Evolutionary conservation across 2,329 filamentous ascomycete species (phyloP), one percentile per base, ranked within the genome.

Genomic region (Zymoseptoria passerinii): DNA sequence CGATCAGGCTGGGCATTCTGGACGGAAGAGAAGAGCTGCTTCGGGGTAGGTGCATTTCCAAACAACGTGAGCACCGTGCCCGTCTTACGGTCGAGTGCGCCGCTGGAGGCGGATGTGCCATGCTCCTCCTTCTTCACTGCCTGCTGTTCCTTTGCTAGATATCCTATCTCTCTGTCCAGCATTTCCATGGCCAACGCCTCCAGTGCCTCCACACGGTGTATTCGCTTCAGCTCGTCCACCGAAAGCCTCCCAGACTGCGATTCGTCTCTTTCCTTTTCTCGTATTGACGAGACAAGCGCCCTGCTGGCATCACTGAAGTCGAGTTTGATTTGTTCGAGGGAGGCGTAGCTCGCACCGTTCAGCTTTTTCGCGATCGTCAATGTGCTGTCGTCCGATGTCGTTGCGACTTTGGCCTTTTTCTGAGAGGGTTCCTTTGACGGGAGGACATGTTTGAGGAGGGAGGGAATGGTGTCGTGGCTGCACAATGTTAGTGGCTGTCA

Each of bases 11-110:
- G 28, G 9, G 63, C 48, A 56, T 65, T 60, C 63, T 88, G 89
- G 53, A 96, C 77, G 72, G 92, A 95, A 3, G 92, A 95, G 71
- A 94, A 96, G 3, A 96, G 78, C 60, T 92, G 88, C 65, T 85
- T 87, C 40, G 88, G 81, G 51, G 85, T 84, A 1, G 86, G 84
- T 48, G 88, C 88, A 65, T 85, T 88, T 56, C 89, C 90, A 65
- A 85, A 86, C 1, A 95, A 77, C 0, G 89, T 92, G 58, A 96
- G 77, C 5, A 92, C 86, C 16, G 84, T 76, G 61, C 78, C 80
- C 57, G 81, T 76, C 53, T 76, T 57, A 28, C 48, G 40, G 40
- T 51, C 56, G 10, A 50, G 10, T 7, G 49, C 51, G n/a, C 52
- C 23, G 8, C 52, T 53, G 10, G 19, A 19, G 4, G 58, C 51